phyloP scores from a whole-genome alignment of 2,329 filamentous ascomycete genomes.

The Coccinonectria pachysandricola region DNA sequence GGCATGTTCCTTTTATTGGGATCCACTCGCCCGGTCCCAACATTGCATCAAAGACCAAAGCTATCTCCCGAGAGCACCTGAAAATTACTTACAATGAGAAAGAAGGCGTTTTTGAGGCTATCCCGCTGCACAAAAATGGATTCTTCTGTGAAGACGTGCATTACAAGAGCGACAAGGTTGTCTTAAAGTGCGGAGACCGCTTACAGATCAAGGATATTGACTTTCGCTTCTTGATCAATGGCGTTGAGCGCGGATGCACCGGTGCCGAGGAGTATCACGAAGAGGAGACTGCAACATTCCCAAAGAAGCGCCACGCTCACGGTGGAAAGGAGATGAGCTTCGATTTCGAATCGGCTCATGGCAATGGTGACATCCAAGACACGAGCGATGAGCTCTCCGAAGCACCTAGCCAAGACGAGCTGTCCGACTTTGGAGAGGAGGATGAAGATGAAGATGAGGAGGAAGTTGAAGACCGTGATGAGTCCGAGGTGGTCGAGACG shows the following conservation, averaged over 20 bases:
- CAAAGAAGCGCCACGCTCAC: slow-evolving; percentile 39
- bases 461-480: slow-evolving; percentile 18
- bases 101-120: slow-evolving; percentile 53
- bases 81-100: slow-evolving; percentile 61
- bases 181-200: slow-evolving; percentile 52
- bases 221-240: slow-evolving; percentile 59
- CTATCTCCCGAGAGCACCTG: slow-evolving; percentile 64
- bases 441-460: slow-evolving; percentile 26
- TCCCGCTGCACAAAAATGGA: slow-evolving; percentile 52
- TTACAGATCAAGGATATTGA: slow-evolving; percentile 63
- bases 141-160: slow-evolving; percentile 56
- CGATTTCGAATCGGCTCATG: slow-evolving; percentile 55
- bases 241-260: slow-evolving; percentile 45
- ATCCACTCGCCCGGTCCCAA: slow-evolving; percentile 60
- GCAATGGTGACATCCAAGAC: slow-evolving; percentile 44
- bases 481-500: slow-evolving; percentile 13
- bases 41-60: slow-evolving; percentile 54
- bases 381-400: slow-evolving; percentile 44
- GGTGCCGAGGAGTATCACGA: slow-evolving; percentile 47
- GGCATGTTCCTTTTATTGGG: slow-evolving; percentile 54
- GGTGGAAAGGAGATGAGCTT: slow-evolving; percentile 64
- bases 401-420: slow-evolving; percentile 30
- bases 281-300: slow-evolving; percentile 31
- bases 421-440: slow-evolving; percentile 29
- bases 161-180: slow-evolving; percentile 43